These are phyloP conservation scores for Xylogone sp. DNA, from an alignment of 2,329 filamentous ascomycete species.

Conservation along the genomic window DNA sequence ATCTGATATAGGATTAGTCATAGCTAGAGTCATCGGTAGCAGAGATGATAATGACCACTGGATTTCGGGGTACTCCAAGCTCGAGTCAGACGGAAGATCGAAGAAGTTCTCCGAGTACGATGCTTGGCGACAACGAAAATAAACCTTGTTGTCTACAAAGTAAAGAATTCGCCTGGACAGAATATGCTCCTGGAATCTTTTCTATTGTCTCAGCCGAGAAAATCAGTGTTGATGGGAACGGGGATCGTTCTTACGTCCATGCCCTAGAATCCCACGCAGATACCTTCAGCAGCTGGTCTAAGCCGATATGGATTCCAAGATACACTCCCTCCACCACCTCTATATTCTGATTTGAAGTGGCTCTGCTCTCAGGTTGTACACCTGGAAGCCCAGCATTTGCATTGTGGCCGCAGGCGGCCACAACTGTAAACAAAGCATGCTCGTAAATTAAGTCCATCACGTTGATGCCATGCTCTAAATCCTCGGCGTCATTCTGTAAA, in stretches of 20 bases:
- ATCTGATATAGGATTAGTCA: not conserved
- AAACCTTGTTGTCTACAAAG: constrained; percentile 1
- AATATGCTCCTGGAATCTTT: constrained; percentile 8
- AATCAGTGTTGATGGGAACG: not conserved
- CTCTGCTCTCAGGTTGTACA: not conserved
- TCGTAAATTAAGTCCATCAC: constrained; percentile 20
- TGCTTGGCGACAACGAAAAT: not conserved
- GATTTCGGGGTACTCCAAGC: not conserved
- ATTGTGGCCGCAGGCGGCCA: constrained; percentile 18
- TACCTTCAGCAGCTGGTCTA: not conserved
- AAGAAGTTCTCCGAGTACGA: not conserved
- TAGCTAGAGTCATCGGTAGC: not conserved
- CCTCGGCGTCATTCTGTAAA: constrained; percentile 8
- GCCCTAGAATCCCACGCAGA: not conserved
- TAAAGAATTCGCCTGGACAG: constrained; percentile 6
- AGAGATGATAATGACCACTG: not conserved
- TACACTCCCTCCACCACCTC: not conserved
- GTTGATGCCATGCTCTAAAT: constrained; percentile 14
- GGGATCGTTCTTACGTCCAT: not conserved
- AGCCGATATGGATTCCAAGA: not conserved
- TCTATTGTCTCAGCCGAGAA: constrained; percentile 3
- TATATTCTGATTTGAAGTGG: not conserved
- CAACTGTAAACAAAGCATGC: constrained; percentile 11
- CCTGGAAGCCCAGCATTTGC: constrained; percentile 13
- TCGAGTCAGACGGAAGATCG: not conserved